A percentile compares a stretch with the other conserved stretches of the same genome.
phyloP scores from a whole-genome alignment of 208 protist genomes.

The Trypanosoma cruzi region DNA sequence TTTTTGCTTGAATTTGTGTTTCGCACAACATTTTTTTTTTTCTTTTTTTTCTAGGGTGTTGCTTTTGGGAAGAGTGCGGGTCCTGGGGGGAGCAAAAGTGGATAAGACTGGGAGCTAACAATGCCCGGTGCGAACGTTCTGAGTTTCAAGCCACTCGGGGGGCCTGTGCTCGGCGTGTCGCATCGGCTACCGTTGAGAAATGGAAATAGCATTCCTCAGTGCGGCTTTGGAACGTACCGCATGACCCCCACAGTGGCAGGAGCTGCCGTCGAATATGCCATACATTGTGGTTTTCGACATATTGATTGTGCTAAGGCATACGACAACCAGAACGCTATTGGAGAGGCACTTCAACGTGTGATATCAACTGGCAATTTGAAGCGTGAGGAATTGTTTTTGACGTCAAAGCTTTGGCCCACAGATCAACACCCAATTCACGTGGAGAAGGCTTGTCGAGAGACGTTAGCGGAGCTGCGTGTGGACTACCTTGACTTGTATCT shows the following conservation, averaged over 20 bases:
- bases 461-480: conserved; percentile 70
- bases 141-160: conserved; percentile 39
- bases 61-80: not conserved
- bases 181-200: conserved; percentile 44
- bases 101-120: not conserved
- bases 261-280: conserved; percentile 56
- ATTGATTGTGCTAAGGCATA: conserved; percentile 93
- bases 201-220: conserved; percentile 67
- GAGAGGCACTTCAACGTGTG: conserved; percentile 57
- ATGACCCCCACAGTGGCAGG: conserved; percentile 47
- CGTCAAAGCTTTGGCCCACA: conserved; percentile 95
- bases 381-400: conserved; percentile 94
- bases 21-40: too few relatives aligned
- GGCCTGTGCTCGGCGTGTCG: conserved; percentile 36
- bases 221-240: conserved; percentile 91
- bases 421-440: conserved; percentile 92
- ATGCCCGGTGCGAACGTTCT: conserved; percentile 37
- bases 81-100: not conserved
- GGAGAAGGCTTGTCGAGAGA: conserved; percentile 77
- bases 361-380: conserved; percentile 48
- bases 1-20: not conserved
- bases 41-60: conserved; percentile 26
- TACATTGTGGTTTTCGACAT: conserved; percentile 85
- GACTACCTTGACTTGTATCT: conserved; percentile 94
- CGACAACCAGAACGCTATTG: conserved; percentile 91